Conservation (phyloP, 225 moss, liverwort and hornwort species). For the Marchantia polymorpha region DNA sequence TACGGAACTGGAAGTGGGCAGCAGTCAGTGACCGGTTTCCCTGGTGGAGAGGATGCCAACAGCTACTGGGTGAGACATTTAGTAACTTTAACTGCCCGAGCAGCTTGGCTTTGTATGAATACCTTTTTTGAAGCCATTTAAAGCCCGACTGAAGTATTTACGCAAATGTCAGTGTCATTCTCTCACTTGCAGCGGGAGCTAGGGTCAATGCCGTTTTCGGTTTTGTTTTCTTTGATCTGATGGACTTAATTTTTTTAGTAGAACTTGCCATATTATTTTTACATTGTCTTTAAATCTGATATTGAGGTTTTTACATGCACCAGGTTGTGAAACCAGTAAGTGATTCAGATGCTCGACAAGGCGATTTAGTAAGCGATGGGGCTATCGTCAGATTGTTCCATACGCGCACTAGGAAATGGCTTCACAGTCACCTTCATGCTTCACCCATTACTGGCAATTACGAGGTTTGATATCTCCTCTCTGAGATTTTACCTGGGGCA, state of each 20-base stretch:
- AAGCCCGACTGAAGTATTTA: too few relatives aligned
- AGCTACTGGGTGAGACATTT: conserved; percentile 83
- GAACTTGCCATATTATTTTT: neutral
- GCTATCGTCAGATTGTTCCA: conserved; percentile 73
- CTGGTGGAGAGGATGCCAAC: conserved; percentile 89
- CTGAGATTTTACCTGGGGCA: neutral
- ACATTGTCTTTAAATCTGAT: neutral
- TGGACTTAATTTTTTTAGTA: neutral
- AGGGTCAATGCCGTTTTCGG: neutral
- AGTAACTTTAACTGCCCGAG: neutral
- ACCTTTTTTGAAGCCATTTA: too few relatives aligned
- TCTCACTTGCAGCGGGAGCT: too few relatives aligned
- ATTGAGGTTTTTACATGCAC: neutral
- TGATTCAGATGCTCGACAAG: conserved; percentile 60
- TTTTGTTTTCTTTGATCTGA: neutral
- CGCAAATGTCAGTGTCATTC: too few relatives aligned
- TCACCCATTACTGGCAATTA: conserved; percentile 95
- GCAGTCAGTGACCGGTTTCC: conserved; percentile 95
- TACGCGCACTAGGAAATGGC: conserved; percentile 92
- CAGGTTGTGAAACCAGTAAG: conserved; percentile 63
- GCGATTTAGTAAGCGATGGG: conserved; percentile 67
- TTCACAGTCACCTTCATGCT: conserved; percentile 93
- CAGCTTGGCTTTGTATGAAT: too few relatives aligned
- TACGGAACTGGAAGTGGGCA: conserved; percentile 99
- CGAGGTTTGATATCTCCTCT: conserved; percentile 51